phyloP scores from a whole-genome alignment of 2,329 filamentous ascomycete genomes.

The Ceratocystis colombiana region DNA sequence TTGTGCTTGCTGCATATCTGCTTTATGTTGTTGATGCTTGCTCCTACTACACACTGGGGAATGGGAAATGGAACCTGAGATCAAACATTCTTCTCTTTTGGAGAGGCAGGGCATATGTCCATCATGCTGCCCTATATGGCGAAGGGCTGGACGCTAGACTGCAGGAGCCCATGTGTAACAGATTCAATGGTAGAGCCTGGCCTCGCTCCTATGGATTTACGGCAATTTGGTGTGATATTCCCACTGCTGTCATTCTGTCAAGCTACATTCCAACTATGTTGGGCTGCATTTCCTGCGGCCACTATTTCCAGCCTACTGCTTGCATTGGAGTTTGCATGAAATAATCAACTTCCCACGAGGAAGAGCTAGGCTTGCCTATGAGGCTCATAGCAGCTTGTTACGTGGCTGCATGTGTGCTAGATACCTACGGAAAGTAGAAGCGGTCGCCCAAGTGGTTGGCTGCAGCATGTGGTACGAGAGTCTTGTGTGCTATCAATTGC shows the following conservation, averaged over 20 bases:
- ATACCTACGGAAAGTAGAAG: background rate
- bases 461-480: background rate
- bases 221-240: background rate
- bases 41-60: background rate
- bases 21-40: background rate
- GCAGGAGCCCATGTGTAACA: background rate
- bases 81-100: background rate
- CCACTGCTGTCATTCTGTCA: background rate
- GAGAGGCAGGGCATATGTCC: too few species aligned
- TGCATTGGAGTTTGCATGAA: background rate
- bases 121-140: background rate
- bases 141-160: background rate
- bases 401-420: background rate
- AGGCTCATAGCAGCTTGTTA: background rate
- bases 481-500: background rate
- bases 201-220: background rate
- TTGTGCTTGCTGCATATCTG: background rate
- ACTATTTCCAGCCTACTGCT: background rate
- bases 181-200: background rate
- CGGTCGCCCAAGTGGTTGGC: background rate
- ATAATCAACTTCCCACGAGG: background rate
- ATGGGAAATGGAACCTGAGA: background rate
- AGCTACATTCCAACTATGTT: background rate
- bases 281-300: background rate
- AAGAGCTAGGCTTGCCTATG: background rate